Base-by-base conservation (phyloP, 768 basidiomycete genomes). In the Amanita thiersii region DNA sequence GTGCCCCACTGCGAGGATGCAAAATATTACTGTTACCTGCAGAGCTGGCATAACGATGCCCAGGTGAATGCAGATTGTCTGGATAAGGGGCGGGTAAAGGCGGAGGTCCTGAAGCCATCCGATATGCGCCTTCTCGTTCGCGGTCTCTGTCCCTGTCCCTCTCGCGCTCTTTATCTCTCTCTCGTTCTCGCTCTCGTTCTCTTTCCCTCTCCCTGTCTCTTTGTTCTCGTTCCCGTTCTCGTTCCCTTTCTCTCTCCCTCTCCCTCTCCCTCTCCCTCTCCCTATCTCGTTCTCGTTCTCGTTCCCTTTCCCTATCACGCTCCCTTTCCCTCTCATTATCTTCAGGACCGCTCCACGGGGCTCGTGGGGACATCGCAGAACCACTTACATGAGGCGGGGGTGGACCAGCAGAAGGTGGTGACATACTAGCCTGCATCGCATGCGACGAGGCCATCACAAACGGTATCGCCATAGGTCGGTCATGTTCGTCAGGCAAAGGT, bases 381-480 rank as follows among this genome's bases (percentile, higher is more conserved):
- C 47, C 46, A 23, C 49, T 50, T 7, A 47, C 49, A 6, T 54
- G 55, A 35, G 54, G 28, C 11, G 40, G 12, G n/a, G 28, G 10
- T 18, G 18, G 24, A 33, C 30, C 25, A 12, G 52, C 43, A 4
- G 48, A 37, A 21, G 41, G 14, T 15, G 31, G 5, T 12, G 41
- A 43, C 12, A 30, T 11, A 33, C 23, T 19, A 28, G 47, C 28
- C 33, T 59, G 60, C 55, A 63, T 63, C 20, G 59, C 58, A 39
- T 72, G 67, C 21, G 70, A 65, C 4, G 73, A 67, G 5, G 60
- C 64, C 58, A 78, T 69, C 5, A 67, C 70, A 49, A 78, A 79
- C 2, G 76, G 71, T 29, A 68, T 72, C 4, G 75, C 65, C 34
- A 70, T 55, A 1, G 72, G 72, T 43, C 77, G 63, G 40, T 79